Percentiles rank a stretch among this genome's conserved stretches.
These are phyloP conservation scores for Candida broadrunensis DNA, from an alignment of 805 yeast genomes.

Conservation along the genomic window DNA sequence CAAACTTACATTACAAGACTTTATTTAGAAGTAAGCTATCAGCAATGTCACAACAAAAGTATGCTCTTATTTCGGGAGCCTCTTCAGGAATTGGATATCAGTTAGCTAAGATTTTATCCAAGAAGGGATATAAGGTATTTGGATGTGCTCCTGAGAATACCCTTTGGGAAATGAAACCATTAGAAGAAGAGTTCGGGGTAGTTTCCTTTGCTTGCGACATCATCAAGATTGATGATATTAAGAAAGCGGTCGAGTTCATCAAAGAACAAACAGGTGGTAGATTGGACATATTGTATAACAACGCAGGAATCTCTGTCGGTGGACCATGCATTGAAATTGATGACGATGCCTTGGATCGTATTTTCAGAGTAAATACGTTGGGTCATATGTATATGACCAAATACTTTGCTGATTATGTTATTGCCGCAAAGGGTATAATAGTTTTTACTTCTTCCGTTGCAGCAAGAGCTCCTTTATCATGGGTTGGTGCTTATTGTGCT, in stretches of 20 bases:
- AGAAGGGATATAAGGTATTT: constrained; percentile 52
- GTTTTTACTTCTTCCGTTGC: constrained; percentile 38
- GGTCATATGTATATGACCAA: constrained; percentile 37
- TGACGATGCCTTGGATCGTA: constrained; percentile 15
- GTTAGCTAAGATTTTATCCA: constrained; percentile 42
- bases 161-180: constrained; percentile 47
- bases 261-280: constrained; percentile 25
- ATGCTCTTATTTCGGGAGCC: constrained; percentile 52
- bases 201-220: constrained; percentile 36
- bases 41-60: constrained; percentile 10
- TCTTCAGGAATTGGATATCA: constrained; percentile 50
- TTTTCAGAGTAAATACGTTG: constrained; percentile 33
- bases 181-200: constrained; percentile 28
- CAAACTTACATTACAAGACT: no score
- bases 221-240: constrained; percentile 24
- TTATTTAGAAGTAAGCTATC: no score
- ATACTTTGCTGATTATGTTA: constrained; percentile 26
- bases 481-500: constrained; percentile 31
- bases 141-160: constrained; percentile 59
- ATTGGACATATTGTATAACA: constrained; percentile 37
- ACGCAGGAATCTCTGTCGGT: constrained; percentile 34
- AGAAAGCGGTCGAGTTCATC: constrained; percentile 17
- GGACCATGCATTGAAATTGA: constrained; percentile 30
- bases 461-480: constrained; percentile 29
- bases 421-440: constrained; percentile 33